A percentile compares a stretch with the other conserved stretches of the same genome.
Evolutionary conservation across 2,329 filamentous ascomycete genomes (phyloP).

Genomic region (Cordyceps tenuipes): DNA sequence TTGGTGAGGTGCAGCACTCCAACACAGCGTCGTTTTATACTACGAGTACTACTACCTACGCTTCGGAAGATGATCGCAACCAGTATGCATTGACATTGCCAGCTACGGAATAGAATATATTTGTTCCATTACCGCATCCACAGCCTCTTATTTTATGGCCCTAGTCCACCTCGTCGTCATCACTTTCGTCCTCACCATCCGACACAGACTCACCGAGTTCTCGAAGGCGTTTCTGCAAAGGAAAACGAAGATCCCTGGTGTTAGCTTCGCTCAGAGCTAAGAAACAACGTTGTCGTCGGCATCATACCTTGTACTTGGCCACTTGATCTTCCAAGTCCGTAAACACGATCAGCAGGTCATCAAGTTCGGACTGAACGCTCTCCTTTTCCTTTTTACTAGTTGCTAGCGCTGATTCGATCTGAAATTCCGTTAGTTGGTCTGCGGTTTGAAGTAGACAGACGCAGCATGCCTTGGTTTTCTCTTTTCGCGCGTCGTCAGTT

Average conservation of each 20-base stretch:
- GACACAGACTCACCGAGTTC: conserved; percentile 63
- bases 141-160: conserved; percentile 18
- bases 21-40: not conserved
- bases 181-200: conserved; percentile 61
- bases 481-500: conserved; percentile 16
- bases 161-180: conserved; percentile 44
- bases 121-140: not conserved
- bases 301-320: conserved; percentile 61
- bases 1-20: not conserved
- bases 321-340: conserved; percentile 72
- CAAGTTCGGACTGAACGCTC: conserved; percentile 62
- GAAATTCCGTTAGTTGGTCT: not conserved
- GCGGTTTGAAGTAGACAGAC: not conserved
- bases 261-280: not conserved
- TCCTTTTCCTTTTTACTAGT: conserved; percentile 54
- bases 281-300: not conserved
- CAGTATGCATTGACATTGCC: too few species aligned
- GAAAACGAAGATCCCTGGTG: not conserved
- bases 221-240: conserved; percentile 46
- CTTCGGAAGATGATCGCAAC: not conserved
- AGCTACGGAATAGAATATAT: not conserved
- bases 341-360: conserved; percentile 75
- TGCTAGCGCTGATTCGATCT: conserved; percentile 25
- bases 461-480: conserved; percentile 20
- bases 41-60: not conserved